A percentile compares a stretch with the other conserved stretches of the same genome.
phyloP scores from a whole-genome alignment of 2,329 filamentous ascomycete genomes.

The Calonectria pseudoturangicola region DNA sequence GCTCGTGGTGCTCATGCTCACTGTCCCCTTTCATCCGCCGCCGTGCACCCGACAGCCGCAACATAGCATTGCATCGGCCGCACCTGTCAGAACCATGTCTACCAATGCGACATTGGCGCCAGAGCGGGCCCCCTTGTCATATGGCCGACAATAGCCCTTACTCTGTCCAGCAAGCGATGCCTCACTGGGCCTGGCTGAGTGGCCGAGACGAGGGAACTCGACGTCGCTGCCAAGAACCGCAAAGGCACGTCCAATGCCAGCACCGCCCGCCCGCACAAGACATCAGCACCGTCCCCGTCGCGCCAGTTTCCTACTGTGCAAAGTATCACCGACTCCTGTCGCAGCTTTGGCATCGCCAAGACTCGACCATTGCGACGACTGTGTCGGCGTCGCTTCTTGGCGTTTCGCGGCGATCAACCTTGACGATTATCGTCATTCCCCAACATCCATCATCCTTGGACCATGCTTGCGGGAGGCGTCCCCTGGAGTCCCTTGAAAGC shows the following conservation, averaged over 20 bases:
- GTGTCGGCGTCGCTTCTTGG: conserved; percentile 20
- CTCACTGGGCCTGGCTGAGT: conserved; percentile 31
- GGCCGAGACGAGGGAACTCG: conserved; percentile 1
- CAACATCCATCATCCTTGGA: conserved; percentile 20
- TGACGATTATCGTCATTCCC: conserved; percentile 23
- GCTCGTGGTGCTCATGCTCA: background rate
- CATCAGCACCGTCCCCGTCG: conserved; percentile 29
- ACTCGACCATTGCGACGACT: conserved; percentile 34
- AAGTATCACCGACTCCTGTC: conserved; percentile 38
- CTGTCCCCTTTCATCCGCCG: conserved; percentile 37
- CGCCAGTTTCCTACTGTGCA: conserved; percentile 29
- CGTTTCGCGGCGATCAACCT: conserved; percentile 35
- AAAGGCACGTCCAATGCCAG: conserved; percentile 1
- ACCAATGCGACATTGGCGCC: conserved; percentile 37
- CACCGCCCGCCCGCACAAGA: conserved; percentile 9
- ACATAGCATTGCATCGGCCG: conserved; percentile 30
- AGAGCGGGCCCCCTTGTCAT: conserved; percentile 23
- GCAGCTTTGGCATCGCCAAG: conserved; percentile 37
- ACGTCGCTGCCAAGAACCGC: conserved; percentile 10
- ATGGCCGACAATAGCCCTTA: conserved; percentile 32
- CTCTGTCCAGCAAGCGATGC: conserved; percentile 22
- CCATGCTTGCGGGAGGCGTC: conserved; percentile 26
- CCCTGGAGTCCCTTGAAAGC: background rate
- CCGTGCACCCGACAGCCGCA: conserved; percentile 31
- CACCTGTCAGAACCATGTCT: conserved; percentile 25